These are phyloP conservation scores for Chrysanthemum lavandulifolium DNA, from an alignment of 129 eudicot genomes.

Conservation along the genomic window DNA sequence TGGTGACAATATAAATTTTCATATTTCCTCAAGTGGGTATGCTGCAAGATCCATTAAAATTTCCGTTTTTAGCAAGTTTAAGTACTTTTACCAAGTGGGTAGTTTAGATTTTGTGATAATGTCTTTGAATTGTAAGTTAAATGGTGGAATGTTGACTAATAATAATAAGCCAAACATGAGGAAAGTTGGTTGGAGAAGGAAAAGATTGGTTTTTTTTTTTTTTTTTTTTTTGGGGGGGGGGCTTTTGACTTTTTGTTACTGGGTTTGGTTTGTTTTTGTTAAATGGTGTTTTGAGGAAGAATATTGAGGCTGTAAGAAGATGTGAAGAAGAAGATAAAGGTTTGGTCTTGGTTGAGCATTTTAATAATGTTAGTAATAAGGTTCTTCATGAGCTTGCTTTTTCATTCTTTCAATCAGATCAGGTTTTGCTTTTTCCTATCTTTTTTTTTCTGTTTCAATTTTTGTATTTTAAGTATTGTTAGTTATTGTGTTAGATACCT, in stretches of 20 bases:
- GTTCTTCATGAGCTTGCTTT: constrained; percentile 43
- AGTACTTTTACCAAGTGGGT: constrained; percentile 46
- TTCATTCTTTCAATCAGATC: constrained; percentile 44
- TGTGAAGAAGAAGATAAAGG: constrained; percentile 29
- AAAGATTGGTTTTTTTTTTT: constrained; percentile 29
- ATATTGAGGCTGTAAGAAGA: constrained; percentile 23
- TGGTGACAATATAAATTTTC: constrained; percentile 23
- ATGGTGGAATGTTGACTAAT: constrained; percentile 38
- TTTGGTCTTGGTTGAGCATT: constrained; percentile 38
- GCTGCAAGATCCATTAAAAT: too few species aligned
- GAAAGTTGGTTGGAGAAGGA: constrained; percentile 47
- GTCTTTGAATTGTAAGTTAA: constrained; percentile 58
- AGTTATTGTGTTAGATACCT: too few species aligned
- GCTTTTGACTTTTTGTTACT: constrained; percentile 29
- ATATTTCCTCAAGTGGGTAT: too few species aligned
- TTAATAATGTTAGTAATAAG: constrained; percentile 59
- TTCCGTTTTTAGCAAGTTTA: background rate
- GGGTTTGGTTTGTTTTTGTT: constrained; percentile 48
- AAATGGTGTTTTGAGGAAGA: constrained; percentile 27
- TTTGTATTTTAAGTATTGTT: constrained; percentile 6
- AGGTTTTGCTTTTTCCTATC: constrained; percentile 36
- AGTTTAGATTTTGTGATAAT: constrained; percentile 37
- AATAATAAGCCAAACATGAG: constrained; percentile 34
- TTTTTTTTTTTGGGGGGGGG: constrained; percentile 40
- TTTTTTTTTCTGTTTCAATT: constrained; percentile 18